Percentiles rank a stretch among this genome's conserved stretches.
Evolutionary conservation across 2,329 filamentous ascomycete species (phyloP).

Genomic region (Pseudocercospora eumusae): DNA sequence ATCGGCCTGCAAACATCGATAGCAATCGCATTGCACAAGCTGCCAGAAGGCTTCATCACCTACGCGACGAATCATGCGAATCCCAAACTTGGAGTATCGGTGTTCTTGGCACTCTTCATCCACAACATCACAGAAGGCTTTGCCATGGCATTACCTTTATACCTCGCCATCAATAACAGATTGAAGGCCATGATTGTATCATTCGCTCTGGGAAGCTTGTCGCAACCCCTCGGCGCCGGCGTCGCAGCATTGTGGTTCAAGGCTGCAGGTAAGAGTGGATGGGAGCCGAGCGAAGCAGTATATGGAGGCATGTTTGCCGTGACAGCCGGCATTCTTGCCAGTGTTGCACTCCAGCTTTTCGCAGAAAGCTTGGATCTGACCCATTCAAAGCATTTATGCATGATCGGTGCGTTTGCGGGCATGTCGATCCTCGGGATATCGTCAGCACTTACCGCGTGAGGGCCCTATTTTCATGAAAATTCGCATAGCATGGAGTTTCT

Average conservation of each 20-base stretch:
- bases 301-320: slow-evolving; percentile 84
- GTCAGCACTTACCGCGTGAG: slow-evolving; percentile 73
- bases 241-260: slow-evolving; percentile 86
- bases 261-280: slow-evolving; percentile 54
- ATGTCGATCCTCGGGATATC: slow-evolving; percentile 87
- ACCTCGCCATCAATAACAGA: slow-evolving; percentile 82
- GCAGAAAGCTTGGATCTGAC: slow-evolving; percentile 81
- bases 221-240: slow-evolving; percentile 81
- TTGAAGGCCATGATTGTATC: slow-evolving; percentile 82
- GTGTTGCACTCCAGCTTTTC: slow-evolving; percentile 85
- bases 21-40: slow-evolving; percentile 93
- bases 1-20: slow-evolving; percentile 96
- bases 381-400: slow-evolving; percentile 74
- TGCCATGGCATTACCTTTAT: slow-evolving; percentile 86
- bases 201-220: slow-evolving; percentile 78
- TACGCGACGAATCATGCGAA: slow-evolving; percentile 98
- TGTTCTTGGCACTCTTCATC: slow-evolving; percentile 94
- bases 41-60: slow-evolving; percentile 84
- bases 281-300: slow-evolving; percentile 56
- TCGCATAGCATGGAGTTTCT: background rate
- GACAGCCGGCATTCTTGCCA: slow-evolving; percentile 93
- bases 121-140: slow-evolving; percentile 99
- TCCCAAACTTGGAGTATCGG: slow-evolving; percentile 80
- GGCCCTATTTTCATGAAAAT: background rate
- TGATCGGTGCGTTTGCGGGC: slow-evolving; percentile 77